These are phyloP conservation scores for Eremochloa ophiuroides DNA, from an alignment of 176 grass and related monocot genomes.

Conservation along the genomic window DNA sequence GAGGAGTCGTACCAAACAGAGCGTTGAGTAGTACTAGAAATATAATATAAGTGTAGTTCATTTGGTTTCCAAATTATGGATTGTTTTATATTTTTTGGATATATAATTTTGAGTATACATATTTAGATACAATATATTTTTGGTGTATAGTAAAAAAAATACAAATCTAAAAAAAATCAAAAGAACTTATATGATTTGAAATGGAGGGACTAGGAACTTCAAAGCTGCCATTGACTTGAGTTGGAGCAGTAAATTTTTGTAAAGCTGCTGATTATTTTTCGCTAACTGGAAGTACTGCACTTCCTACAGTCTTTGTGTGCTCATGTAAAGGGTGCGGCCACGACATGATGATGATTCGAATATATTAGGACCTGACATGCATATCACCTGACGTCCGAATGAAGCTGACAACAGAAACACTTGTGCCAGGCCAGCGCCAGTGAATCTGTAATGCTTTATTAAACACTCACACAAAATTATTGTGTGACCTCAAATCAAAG, in stretches of 20 bases:
- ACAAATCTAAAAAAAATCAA: no score
- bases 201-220: no score
- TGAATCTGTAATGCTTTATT: no score
- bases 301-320: neutral
- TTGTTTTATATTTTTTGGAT: no score
- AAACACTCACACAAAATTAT: neutral
- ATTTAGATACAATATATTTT: no score
- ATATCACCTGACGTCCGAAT: conserved; percentile 28
- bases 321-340: neutral
- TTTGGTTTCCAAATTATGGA: no score
- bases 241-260: neutral
- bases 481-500: neutral
- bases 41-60: no score
- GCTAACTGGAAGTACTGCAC: conserved; percentile 4
- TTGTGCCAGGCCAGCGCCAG: neutral
- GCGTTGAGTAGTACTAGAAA: no score
- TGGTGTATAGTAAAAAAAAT: no score
- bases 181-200: no score
- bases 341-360: conserved; percentile 29
- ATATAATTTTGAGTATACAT: no score
- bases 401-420: conserved; percentile 32
- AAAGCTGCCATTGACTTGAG: neutral
- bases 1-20: no score
- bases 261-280: neutral
- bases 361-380: conserved; percentile 34